These are phyloP conservation scores for Populus tremula DNA, from an alignment of 345 rosid species.

Conservation along the genomic window DNA sequence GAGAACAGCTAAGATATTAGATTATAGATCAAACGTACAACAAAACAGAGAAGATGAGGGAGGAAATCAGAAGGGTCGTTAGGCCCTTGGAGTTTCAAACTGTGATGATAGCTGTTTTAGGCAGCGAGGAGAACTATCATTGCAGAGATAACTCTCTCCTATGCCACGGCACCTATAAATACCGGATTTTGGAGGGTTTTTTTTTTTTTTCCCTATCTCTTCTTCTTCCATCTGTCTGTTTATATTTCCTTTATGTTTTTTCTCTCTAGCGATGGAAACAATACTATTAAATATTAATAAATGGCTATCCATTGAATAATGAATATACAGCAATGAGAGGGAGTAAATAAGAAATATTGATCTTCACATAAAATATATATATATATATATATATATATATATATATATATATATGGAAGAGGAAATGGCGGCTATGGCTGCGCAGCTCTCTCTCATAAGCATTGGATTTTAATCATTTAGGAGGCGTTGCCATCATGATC, in stretches of 20 bases:
- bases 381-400: too few relatives aligned
- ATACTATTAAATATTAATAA: neutral
- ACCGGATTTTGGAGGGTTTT: too few relatives aligned
- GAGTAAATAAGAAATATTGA: slow-evolving; percentile 1
- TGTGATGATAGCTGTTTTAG: too few relatives aligned
- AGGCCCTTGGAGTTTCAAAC: too few relatives aligned
- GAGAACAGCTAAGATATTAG: too few relatives aligned
- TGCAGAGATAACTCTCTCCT: too few relatives aligned
- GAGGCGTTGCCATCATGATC: slow-evolving; percentile 38
- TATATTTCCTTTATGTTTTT: slow-evolving; percentile 3
- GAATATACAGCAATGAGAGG: neutral
- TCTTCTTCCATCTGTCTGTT: slow-evolving; percentile 15
- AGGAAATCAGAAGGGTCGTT: too few relatives aligned
- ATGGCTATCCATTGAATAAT: slow-evolving; percentile 2
- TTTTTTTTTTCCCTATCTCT: too few relatives aligned
- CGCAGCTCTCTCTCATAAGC: slow-evolving; percentile 28
- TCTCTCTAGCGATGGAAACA: neutral
- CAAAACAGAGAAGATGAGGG: too few relatives aligned
- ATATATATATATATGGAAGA: neutral
- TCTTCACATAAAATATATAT: neutral
- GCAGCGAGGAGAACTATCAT: too few relatives aligned
- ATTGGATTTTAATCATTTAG: slow-evolving; percentile 13
- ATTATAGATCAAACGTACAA: too few relatives aligned
- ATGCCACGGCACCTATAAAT: too few relatives aligned
- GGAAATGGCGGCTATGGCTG: slow-evolving; percentile 77